Evolutionary conservation across 1,284 basidiomycete genomes (phyloP), one percentile per base, ranked within the genome.

Genomic region (Rhodotorula sp.): DNA sequence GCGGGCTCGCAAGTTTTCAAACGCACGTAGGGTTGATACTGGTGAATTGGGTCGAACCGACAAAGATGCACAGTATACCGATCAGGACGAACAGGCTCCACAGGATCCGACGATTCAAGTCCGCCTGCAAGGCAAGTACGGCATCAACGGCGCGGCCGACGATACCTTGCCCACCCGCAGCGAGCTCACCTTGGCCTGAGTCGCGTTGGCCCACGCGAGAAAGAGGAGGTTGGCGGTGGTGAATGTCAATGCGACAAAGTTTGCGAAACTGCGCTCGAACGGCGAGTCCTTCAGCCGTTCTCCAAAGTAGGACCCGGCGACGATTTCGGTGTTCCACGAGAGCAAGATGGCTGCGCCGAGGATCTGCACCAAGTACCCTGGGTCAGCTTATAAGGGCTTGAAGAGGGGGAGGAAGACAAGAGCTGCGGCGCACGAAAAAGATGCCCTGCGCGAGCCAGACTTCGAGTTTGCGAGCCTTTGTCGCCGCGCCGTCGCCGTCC

Each of bases 231-330:
- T 79, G 62, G 67, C 69, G 1, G 70, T 64, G 18, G 74, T 79
- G 66, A 76, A 79, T 15, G 75, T 73, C 23, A 79, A 54, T 26
- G 78, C 68, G 28, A 78, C 65, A 69, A 74, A 78, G 49, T 45
- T 62, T 3, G 71, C 65, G 55, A 70, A 76, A 31, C 71, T 69
- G 28, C 61, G 52, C 60, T 75, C 64, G 66, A 73, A 75, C 0
- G 68, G 58, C 21, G 71, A 75, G 14, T 65, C 71, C 31, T 60
- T 56, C 8, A 77, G 67, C 10, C 74, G 69, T 15, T 72, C 71
- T 6, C 49, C 60, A 59, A 77, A 78, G 73, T 78, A 79, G 14
- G 67, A 58, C 1, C 69, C 68, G 0, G 75, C 71, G 50, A 78
- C 74, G 62, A 79, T 78, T 26, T 67, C 65, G 43, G 64, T 60